These are phyloP conservation scores for Tetrahymena elliotti DNA, from an alignment of 73 alveolate genomes.

Conservation along the genomic window DNA sequence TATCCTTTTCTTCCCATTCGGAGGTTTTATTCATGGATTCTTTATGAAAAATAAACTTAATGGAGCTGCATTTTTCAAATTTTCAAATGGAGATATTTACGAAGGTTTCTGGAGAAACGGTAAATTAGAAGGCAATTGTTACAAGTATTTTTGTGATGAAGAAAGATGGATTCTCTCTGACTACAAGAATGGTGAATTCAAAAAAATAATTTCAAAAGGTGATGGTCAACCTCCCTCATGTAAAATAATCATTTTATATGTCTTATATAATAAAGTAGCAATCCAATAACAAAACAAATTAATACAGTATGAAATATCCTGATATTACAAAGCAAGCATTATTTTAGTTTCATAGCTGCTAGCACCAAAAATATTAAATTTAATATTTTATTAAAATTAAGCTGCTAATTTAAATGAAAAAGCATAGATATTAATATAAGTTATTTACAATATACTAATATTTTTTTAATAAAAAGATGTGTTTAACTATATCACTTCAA, in stretches of 20 bases:
- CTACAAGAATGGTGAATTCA: neutral
- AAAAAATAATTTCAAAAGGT: neutral
- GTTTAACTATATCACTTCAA: neutral
- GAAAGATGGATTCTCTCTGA: neutral
- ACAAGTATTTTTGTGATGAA: neutral
- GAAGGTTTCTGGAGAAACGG: constrained; percentile 2
- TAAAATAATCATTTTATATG: neutral
- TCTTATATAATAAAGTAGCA: neutral
- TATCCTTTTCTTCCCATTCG: neutral
- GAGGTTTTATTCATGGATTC: neutral
- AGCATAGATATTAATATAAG: neutral
- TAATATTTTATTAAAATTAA: no score
- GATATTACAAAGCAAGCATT: no score
- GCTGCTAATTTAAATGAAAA: neutral
- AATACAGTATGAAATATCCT: no score
- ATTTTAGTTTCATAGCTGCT: neutral
- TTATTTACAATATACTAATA: neutral
- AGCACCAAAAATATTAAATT: neutral
- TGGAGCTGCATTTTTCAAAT: neutral
- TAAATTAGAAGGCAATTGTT: neutral
- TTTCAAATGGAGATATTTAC: neutral
- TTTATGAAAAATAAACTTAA: neutral
- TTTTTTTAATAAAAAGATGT: neutral
- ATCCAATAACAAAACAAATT: neutral
- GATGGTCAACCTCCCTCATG: neutral